A percentile compares a stretch with the other conserved stretches of the same genome.
Evolutionary conservation across 2,329 filamentous ascomycete species (phyloP).

Genomic region (Fusarium cicatricum): DNA sequence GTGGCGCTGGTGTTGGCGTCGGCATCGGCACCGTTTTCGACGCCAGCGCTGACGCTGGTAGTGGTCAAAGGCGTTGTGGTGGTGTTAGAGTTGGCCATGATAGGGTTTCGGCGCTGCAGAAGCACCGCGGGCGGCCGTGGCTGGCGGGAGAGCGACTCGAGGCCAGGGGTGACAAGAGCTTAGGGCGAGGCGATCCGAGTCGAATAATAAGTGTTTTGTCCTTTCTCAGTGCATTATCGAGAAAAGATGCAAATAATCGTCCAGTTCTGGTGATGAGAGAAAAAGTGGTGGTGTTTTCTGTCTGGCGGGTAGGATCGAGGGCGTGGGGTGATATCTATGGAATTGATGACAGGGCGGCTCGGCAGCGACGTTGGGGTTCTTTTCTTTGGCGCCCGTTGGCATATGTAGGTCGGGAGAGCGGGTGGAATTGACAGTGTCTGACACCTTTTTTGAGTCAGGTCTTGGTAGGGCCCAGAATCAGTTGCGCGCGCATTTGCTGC

Average conservation of each 20-base stretch:
- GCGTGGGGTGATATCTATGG: constrained; percentile 26
- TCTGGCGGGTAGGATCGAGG: constrained; percentile 13
- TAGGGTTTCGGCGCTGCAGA: constrained; percentile 19
- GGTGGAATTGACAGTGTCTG: constrained; percentile 24
- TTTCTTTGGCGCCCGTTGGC: too few species aligned
- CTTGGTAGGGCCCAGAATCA: constrained; percentile 4
- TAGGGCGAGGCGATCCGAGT: constrained; percentile 22
- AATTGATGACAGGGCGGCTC: constrained; percentile 23
- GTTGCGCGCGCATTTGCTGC: too few species aligned
- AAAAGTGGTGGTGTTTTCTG: constrained; percentile 3
- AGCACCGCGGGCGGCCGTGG: constrained; percentile 32
- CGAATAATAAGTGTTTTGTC: neutral
- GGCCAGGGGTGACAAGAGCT: constrained; percentile 15
- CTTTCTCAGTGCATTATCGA: constrained; percentile 35
- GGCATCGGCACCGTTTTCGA: constrained; percentile 6
- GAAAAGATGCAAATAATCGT: neutral
- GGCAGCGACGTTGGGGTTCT: constrained; percentile 8
- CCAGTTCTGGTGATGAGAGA: neutral
- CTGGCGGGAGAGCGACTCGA: constrained; percentile 14
- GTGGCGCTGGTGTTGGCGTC: constrained; percentile 24
- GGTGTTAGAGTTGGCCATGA: constrained; percentile 31
- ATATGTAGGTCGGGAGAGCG: constrained; percentile 1
- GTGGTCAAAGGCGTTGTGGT: constrained; percentile 25
- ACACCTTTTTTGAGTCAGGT: constrained; percentile 25
- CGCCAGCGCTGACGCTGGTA: constrained; percentile 26